Evolutionary conservation across 2,329 filamentous ascomycete species (phyloP).

Genomic region (Grosmannia penicillata): DNA sequence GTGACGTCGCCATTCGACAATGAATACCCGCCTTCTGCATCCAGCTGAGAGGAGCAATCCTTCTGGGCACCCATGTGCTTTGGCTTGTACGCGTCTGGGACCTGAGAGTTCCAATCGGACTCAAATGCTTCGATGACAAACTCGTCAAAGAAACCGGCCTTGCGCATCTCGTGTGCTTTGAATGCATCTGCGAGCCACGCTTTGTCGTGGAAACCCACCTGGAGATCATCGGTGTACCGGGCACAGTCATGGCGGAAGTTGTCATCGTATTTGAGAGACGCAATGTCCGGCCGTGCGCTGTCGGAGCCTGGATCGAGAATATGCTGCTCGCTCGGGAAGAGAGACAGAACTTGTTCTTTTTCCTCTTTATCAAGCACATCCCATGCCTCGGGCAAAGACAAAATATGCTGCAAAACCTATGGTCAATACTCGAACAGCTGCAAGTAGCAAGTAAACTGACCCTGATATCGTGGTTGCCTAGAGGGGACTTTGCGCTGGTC

Average conservation of each 20-base stretch:
- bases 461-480: constrained; percentile 19
- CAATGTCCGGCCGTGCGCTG: constrained; percentile 19
- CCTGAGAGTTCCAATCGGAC: constrained; percentile 29
- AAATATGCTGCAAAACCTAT: constrained; percentile 16
- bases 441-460: constrained; percentile 11
- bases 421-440: neutral
- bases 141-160: constrained; percentile 33
- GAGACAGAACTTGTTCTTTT: constrained; percentile 17
- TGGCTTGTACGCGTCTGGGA: constrained; percentile 20
- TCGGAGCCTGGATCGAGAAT: constrained; percentile 17
- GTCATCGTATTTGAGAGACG: constrained; percentile 23
- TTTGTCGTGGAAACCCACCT: constrained; percentile 32
- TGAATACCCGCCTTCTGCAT: no score
- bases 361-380: constrained; percentile 19
- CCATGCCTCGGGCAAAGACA: constrained; percentile 24
- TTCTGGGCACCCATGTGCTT: neutral
- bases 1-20: no score
- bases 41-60: no score
- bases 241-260: constrained; percentile 27
- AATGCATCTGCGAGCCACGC: constrained; percentile 38
- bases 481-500: constrained; percentile 20
- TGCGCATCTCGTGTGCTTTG: constrained; percentile 32
- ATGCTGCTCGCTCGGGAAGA: constrained; percentile 20
- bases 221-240: constrained; percentile 27
- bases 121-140: constrained; percentile 29